These are phyloP conservation scores for Talaromyces verruculosus DNA, from an alignment of 2,329 filamentous ascomycete species.

Conservation along the genomic window DNA sequence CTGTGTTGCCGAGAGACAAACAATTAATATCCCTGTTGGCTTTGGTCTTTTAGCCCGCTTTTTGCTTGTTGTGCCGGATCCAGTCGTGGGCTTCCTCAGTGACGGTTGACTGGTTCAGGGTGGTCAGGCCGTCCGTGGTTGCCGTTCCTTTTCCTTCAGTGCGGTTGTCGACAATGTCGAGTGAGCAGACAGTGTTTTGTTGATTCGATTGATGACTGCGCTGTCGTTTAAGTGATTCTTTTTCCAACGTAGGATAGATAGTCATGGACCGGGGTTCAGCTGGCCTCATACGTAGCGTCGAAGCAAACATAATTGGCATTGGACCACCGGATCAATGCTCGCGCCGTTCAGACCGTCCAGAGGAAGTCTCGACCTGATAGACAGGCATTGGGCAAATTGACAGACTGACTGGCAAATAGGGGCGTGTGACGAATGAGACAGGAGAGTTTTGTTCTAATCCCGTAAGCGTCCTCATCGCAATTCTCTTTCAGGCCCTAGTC, in stretches of 20 bases:
- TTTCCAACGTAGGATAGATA: not conserved
- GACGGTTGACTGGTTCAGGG: not conserved
- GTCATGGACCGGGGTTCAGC: not conserved
- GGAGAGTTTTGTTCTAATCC: constrained; percentile 4
- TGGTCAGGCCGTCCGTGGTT: not conserved
- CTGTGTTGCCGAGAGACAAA: constrained; percentile 11
- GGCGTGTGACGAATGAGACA: constrained; percentile 2
- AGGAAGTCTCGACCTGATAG: constrained; percentile 4
- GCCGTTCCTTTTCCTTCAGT: not conserved
- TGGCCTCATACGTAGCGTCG: not conserved
- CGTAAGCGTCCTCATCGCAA: constrained; percentile 1
- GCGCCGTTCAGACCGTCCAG: not conserved
- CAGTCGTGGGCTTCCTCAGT: constrained; percentile 1
- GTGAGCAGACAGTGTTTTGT: not conserved
- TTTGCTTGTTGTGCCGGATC: constrained; percentile 11
- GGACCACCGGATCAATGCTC: not conserved
- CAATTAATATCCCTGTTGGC: constrained; percentile 2
- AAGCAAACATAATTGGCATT: not conserved
- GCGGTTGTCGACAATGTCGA: too few relatives aligned
- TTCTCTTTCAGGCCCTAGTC: not conserved
- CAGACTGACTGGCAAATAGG: not conserved
- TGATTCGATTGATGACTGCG: not conserved
- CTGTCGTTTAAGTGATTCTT: not conserved
- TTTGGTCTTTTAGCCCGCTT: constrained; percentile 12
- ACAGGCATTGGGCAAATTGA: not conserved